phyloP scores from a whole-genome alignment of 169 alveolate genomes.

The Eimeria praecox region DNA sequence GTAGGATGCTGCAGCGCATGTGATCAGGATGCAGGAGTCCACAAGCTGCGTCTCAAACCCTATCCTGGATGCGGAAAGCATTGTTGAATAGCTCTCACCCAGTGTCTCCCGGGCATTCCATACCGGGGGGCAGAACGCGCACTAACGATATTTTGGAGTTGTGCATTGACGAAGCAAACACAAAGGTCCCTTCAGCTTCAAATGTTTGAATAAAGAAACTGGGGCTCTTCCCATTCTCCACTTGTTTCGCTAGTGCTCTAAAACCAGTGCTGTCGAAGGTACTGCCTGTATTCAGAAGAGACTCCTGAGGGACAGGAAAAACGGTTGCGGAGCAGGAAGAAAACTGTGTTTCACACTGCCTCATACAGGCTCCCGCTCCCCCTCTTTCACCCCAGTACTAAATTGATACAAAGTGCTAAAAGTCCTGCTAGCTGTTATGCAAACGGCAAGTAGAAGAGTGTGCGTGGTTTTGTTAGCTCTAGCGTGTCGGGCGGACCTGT shows the following conservation, averaged over 20 bases:
- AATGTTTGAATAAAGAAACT: slow-evolving; percentile 55
- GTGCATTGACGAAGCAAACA: slow-evolving; percentile 59
- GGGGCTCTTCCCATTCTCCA: slow-evolving; percentile 10
- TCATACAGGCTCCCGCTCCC: background rate
- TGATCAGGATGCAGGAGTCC: background rate
- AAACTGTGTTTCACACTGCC: background rate
- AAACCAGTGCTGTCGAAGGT: slow-evolving; percentile 83
- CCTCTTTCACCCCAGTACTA: background rate
- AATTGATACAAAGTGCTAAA: background rate
- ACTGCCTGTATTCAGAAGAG: slow-evolving; percentile 85
- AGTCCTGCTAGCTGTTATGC: background rate
- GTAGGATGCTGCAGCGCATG: background rate
- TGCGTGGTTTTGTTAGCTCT: background rate
- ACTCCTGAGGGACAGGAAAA: slow-evolving; percentile 75
- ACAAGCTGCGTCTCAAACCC: background rate
- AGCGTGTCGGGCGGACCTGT: slow-evolving; percentile 70
- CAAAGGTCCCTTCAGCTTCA: slow-evolving; percentile 57
- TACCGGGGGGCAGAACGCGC: slow-evolving; percentile 62
- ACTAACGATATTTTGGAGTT: slow-evolving; percentile 42
- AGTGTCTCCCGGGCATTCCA: slow-evolving; percentile 71
- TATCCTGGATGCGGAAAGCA: background rate
- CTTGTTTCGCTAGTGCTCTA: slow-evolving; percentile 20
- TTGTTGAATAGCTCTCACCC: slow-evolving; percentile 7
- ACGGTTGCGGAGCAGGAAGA: background rate
- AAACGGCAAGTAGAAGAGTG: background rate